Base-by-base conservation (phyloP, 192 early-diverging fungal species). In the Pilobolus umbonatus region DNA sequence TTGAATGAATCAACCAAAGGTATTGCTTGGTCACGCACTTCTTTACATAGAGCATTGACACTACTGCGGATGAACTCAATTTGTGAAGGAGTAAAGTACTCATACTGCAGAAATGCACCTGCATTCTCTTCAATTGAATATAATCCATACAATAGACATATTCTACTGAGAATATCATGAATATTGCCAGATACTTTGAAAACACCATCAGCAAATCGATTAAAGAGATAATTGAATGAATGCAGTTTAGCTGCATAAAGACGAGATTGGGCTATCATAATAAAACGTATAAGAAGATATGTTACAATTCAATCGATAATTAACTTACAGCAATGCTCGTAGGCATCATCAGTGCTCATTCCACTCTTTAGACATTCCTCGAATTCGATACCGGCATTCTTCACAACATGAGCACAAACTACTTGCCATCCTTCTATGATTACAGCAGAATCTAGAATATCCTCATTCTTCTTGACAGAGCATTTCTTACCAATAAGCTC, bases 1-100 rank as follows among this genome's bases (percentile, higher is more conserved):
- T 89, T 91, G 74, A 93, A 95, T 21, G 90, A 77, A 71, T 95
- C 93, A 14, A 89, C 89, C 31, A 93, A 68, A 6, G 90, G 82
- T 73, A 95, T 86, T 31, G 87, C 88, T 62, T 93, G 85, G 45
- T 83, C 75, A 59, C 93, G 84, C 14, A 95, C 73, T 35, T 71
- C 75, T 11, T 75, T 71, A 75, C 90, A 91, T 14, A 86, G 78
- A 4, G 54, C 48, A 51, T 79, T 85, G 58, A 92, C 86, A 55
- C 78, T 71, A 31, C 66, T 71, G 60, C 83, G 82, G 57, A 95
- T 79, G 55, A 75, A 75, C 57, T 86, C 84, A 39, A 91, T 74
- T 65, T 94, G 86, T 5, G 73, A 61, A 19, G 83, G 80, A 3
- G 77, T 78, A 65, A 93, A 92, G 79, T 86, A 96, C 7, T 83